Base-by-base conservation (phyloP, 2,329 filamentous ascomycete species). In the Calonectria leucothoes region DNA sequence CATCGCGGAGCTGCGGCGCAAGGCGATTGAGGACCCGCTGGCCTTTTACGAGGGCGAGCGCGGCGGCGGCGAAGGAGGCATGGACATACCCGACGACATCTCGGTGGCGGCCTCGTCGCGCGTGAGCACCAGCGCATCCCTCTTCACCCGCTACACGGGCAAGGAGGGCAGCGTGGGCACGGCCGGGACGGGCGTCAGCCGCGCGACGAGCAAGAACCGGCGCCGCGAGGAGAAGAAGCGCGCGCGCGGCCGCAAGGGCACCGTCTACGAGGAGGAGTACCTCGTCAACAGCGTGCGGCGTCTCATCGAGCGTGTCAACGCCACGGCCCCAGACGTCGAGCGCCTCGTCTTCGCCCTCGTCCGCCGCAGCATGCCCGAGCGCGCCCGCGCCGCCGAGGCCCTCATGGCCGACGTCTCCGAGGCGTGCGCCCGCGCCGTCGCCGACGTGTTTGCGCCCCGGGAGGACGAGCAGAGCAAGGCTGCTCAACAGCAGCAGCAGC, bases 251-350 rank as follows among this genome's bases (percentile, higher is more conserved):
- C 96, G 98, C 83, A 98, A 98, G 87, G 97, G 97, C 14, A 98
- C 95, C 20, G 94, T 99, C 6, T 99, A 99, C 84, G 97, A 99
- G 84, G 96, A 98, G 82, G 97, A 98, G 84, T 99, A 99, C 83
- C 90, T 99, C 6, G 93, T 98, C 72, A 97, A 96, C 83, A 96
- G 93, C 78, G 92, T 98, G 42, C 91, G 93, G 15, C 89, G 97
- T 29, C 88, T 99, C 39, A 91, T 98, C 17, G 95, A 98, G 83
- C 90, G 96, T 42, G 91, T 98, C 27, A 95, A 96, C 83, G 88
- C 88, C 27, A 89, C 93, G 3, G 90, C 92, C 65, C 89, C 91
- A 0, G 97, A 99, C 82, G 91, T 95, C 0, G 90, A 92, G 81
- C 86, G 92, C 20, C 88, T 98, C 10, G 90, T 98, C 0, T 92